Percentiles rank a stretch among this genome's conserved stretches.
These are phyloP conservation scores for Colletotrichum lini DNA, from an alignment of 2,329 filamentous ascomycete genomes.

Conservation along the genomic window DNA sequence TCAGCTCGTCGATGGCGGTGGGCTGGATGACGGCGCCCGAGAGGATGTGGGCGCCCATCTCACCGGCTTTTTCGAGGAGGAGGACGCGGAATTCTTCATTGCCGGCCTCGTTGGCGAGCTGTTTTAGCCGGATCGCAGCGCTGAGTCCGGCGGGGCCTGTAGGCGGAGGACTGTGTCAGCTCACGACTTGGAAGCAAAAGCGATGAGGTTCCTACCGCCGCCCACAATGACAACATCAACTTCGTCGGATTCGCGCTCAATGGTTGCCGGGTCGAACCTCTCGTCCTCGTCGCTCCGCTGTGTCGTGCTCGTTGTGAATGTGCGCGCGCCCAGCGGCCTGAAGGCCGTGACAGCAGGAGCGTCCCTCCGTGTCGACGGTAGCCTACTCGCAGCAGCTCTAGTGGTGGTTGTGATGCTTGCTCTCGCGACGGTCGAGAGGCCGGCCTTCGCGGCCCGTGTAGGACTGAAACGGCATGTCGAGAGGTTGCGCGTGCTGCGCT, in stretches of 20 bases:
- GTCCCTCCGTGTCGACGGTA: conserved; percentile 13
- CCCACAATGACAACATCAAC: conserved; percentile 98
- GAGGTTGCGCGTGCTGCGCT: conserved; percentile 54
- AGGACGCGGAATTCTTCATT: conserved; percentile 97
- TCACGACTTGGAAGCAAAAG: neutral
- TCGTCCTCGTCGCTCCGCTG: conserved; percentile 52
- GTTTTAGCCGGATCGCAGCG: conserved; percentile 94
- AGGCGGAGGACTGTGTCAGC: neutral
- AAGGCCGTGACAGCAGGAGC: conserved; percentile 27
- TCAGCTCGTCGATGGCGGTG: conserved; percentile 86
- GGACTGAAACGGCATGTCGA: conserved; percentile 48
- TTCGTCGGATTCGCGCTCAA: conserved; percentile 91
- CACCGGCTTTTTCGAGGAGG: conserved; percentile 93
- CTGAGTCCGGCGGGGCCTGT: conserved; percentile 89
- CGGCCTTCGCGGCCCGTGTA: conserved; percentile 40
- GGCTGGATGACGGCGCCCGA: conserved; percentile 97
- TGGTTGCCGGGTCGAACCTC: conserved; percentile 75
- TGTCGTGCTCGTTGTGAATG: conserved; percentile 40
- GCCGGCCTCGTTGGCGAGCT: conserved; percentile 92
- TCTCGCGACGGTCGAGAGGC: conserved; percentile 31
- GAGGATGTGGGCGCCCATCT: conserved; percentile 94
- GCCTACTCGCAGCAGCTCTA: conserved; percentile 5
- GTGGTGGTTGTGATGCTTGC: conserved; percentile 15
- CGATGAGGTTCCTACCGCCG: conserved; percentile 69
- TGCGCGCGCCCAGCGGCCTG: conserved; percentile 27